These are phyloP conservation scores for Fusarium compactum DNA, from an alignment of 2,329 filamentous ascomycete genomes.

Conservation along the genomic window DNA sequence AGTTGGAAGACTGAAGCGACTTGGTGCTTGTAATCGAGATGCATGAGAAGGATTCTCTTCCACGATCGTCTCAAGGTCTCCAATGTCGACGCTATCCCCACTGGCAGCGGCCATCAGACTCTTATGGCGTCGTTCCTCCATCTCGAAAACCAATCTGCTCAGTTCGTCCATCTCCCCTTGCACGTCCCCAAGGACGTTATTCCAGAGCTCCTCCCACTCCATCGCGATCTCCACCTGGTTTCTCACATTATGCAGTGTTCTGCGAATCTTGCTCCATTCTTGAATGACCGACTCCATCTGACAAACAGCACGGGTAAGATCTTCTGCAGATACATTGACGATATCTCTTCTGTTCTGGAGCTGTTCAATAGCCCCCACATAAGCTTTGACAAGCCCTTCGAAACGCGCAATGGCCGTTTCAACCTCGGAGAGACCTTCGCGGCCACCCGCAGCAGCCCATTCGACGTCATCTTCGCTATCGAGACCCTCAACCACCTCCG, in stretches of 20 bases:
- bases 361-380: conserved; percentile 93
- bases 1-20: conserved; percentile 75
- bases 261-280: conserved; percentile 87
- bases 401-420: conserved; percentile 84
- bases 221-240: conserved; percentile 95
- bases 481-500: conserved; percentile 86
- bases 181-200: conserved; percentile 91
- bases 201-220: conserved; percentile 99
- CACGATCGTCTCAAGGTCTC: conserved; percentile 91
- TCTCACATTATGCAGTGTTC: conserved; percentile 82
- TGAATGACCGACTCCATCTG: conserved; percentile 91
- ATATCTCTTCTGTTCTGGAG: conserved; percentile 86
- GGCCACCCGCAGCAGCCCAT: conserved; percentile 91
- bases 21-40: conserved; percentile 66
- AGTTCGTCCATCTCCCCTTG: conserved; percentile 86
- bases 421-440: conserved; percentile 80
- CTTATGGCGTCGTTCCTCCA: conserved; percentile 94
- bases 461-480: conserved; percentile 98
- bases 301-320: conserved; percentile 79
- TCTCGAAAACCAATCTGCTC: conserved; percentile 88
- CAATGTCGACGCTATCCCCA: conserved; percentile 81
- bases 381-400: conserved; percentile 89
- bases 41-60: conserved; percentile 79
- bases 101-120: conserved; percentile 72
- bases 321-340: conserved; percentile 73